Base-by-base conservation (phyloP, 2,329 filamentous ascomycete genomes). In the Calonectria pseudoreteaudii region DNA sequence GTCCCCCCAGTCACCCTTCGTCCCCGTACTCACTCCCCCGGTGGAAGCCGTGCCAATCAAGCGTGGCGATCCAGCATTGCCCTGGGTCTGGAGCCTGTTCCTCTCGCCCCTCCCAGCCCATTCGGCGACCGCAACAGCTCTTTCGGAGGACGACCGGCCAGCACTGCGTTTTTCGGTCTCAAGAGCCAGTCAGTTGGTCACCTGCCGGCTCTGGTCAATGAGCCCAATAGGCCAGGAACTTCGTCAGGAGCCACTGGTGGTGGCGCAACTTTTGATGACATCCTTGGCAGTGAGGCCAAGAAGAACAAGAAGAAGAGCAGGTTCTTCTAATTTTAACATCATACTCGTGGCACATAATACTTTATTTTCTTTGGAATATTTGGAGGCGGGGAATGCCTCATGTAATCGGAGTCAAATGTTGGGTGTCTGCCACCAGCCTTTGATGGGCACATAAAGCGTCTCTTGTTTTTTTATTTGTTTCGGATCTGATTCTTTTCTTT, bases 211-310 rank as follows among this genome's bases (percentile, higher is more conserved):
- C 75, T 84, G 75, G 72, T 77, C 58, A 53, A 70, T 72, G 34
- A 74, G 10, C 60, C 71, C 6, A 75, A 65, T 26, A 60, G 72
- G 31, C 76, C 71, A 26, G 78, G 80, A 14, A 79, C 77, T 11
- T 70, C 79, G 2, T 76, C 77, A 28, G 74, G 78, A 7, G 75
- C 80, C 11, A 77, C 75, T 2, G 81, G 76, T 28, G 79, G 83
- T 14, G 83, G 85, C 4, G 83, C 84, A 34, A 89, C 87, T 0
- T 89, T 89, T 78, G 87, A 89, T 74, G 87, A 89, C 64, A 89
- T 89, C 44, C 80, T 89, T 30, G 84, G 84, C n/a, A 77, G 76
- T 14, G 76, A 83, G 52, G 77, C 78, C 11, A 82, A 83, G 75
- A 83, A 83, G 74, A 71, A 79, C 44, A 86, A 86, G 83, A 86